phyloP scores from a whole-genome alignment of 2,329 filamentous ascomycete species.

The Penicillium sp. region DNA sequence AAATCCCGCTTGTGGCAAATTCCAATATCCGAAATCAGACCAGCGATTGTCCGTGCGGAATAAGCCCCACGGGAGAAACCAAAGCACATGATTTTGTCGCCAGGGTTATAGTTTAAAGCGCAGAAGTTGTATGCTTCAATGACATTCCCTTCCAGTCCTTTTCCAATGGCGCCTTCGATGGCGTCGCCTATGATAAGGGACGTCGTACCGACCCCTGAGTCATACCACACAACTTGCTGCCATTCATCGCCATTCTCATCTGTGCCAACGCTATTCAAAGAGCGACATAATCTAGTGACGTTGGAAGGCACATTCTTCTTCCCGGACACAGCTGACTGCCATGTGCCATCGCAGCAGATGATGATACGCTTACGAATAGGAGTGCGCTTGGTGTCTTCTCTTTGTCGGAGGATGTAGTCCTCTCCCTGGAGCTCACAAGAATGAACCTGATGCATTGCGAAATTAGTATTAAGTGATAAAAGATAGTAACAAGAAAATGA shows the following conservation, averaged over 20 bases:
- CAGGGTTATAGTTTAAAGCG: conserved; percentile 25
- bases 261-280: conserved; percentile 30
- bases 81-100: conserved; percentile 28
- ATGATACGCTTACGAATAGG: conserved; percentile 34
- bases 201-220: conserved; percentile 38
- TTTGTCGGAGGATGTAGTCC: conserved; percentile 13
- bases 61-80: conserved; percentile 27
- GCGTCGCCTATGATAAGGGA: conserved; percentile 27
- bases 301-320: conserved; percentile 36
- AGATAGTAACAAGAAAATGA: too few relatives aligned
- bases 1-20: conserved; percentile 21
- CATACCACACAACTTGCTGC: conserved; percentile 39
- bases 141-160: conserved; percentile 25
- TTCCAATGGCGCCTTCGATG: conserved; percentile 28
- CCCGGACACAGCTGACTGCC: conserved; percentile 36
- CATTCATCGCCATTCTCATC: conserved; percentile 30
- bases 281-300: conserved; percentile 36
- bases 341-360: conserved; percentile 41
- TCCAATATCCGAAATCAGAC: conserved; percentile 27
- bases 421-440: background rate
- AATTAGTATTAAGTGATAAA: too few relatives aligned
- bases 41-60: conserved; percentile 26
- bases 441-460: background rate
- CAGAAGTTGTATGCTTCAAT: conserved; percentile 29
- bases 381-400: conserved; percentile 6